A percentile compares a stretch with the other conserved stretches of the same genome.
Conservation (phyloP, 257 asterid genomes). For the Oldenlandia corymbosa region DNA sequence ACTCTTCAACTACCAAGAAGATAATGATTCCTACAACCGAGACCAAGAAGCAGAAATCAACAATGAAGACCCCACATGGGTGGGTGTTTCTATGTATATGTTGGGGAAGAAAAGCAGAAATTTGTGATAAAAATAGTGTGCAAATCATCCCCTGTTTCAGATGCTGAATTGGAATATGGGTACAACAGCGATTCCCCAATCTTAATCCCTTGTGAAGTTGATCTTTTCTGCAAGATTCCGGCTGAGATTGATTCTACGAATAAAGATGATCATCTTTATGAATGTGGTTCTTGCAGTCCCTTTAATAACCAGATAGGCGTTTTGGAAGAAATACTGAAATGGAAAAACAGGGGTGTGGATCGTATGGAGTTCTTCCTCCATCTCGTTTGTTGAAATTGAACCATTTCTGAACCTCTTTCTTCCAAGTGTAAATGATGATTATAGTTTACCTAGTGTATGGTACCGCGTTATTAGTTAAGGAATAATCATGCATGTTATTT, state of each 20-base stretch:
- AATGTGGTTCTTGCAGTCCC: conserved; percentile 18
- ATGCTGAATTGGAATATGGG: conserved; percentile 62
- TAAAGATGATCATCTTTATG: background rate
- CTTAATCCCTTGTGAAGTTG: conserved; percentile 54
- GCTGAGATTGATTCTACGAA: conserved; percentile 45
- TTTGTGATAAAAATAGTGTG: conserved; percentile 41
- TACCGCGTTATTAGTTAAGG: too few species aligned
- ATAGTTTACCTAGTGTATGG: too few species aligned
- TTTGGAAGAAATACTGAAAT: conserved; percentile 6
- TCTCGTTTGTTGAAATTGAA: conserved; percentile 11
- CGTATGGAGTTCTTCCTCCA: conserved; percentile 18
- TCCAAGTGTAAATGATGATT: too few species aligned
- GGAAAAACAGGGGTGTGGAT: conserved; percentile 10
- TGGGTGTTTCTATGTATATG: conserved; percentile 55
- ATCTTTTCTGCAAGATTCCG: conserved; percentile 37
- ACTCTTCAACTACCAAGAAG: background rate
- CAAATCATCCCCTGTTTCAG: conserved; percentile 60
- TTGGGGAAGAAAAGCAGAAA: conserved; percentile 43
- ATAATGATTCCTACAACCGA: background rate
- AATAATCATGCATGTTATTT: too few species aligned
- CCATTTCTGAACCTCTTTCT: too few species aligned
- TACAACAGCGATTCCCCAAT: conserved; percentile 47
- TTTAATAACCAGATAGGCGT: conserved; percentile 16
- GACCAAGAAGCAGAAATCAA: conserved; percentile 8
- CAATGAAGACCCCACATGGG: conserved; percentile 48